Evolutionary conservation across 768 basidiomycete species (phyloP), one percentile per base, ranked within the genome.

Genomic region (Neoboletus brunneissimus): DNA sequence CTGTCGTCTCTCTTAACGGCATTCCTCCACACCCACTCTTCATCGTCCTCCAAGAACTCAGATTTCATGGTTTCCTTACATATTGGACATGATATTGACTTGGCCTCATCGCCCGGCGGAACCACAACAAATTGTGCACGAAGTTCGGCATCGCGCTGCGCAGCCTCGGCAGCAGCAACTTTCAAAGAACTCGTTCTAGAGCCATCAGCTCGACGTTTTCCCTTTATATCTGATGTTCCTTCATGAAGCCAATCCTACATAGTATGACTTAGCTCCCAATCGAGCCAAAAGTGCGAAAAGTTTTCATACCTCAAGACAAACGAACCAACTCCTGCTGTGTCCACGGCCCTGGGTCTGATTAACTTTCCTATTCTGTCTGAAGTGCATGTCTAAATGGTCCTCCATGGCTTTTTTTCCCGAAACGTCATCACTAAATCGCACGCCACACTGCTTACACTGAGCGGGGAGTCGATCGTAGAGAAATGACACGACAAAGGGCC

Each of bases 1-100:
- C 82, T 83, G 55, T 89, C 89, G 61, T 96, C 91, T 58, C 87
- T 86, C 72, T 79, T 83, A 20, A 92, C 79, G 0, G 95, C 93
- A 67, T 99, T 96, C 68, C 82, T 84, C 94, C 94, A 99, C 13
- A 97, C 89, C 95, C 95, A 98, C 58, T 97, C 96, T 75, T 98
- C 96, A 58, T 95, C 94, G 47, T 97, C 95, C 69, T 98, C 94
- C 54, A 87, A 73, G 70, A 91, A 98, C 76, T 97, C 96, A 61
- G 87, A 84, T 77, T 92, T 91, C 72, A 98, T 80, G 54, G 72
- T 73, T 73, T 99, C 96, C 78, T 96, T 97, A 84, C 97, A 99
- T 63, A 99, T 91, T 25, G 94, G 94, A 79, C 96, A 99, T 59
- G 88, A 84, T 64, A 92, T 75, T 25, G 82, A 76, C 66, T 87